These are phyloP conservation scores for Aspergillus sergii DNA, from an alignment of 2,329 filamentous ascomycete species.

Conservation along the genomic window DNA sequence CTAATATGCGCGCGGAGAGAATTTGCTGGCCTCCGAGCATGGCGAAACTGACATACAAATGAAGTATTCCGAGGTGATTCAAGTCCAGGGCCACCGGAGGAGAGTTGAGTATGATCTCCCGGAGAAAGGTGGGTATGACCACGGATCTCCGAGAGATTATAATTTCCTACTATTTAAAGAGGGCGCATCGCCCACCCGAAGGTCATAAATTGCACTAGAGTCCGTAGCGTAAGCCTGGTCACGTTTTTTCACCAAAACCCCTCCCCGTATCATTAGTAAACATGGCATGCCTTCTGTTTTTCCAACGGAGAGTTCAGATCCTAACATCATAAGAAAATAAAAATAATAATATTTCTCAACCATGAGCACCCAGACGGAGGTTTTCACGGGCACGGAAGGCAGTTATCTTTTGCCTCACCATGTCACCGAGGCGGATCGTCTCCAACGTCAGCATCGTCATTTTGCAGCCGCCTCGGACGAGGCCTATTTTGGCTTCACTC, in stretches of 20 bases:
- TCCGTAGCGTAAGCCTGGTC: not conserved
- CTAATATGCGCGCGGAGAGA: not conserved
- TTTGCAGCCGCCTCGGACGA: conserved; percentile 13
- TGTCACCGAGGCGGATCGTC: conserved; percentile 11
- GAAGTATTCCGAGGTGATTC: not conserved
- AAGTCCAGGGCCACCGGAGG: not conserved
- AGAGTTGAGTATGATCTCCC: not conserved
- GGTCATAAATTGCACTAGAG: not conserved
- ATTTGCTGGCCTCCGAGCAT: not conserved
- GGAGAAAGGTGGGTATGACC: not conserved
- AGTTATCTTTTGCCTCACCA: conserved; percentile 17
- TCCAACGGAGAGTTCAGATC: not conserved
- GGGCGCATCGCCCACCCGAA: not conserved
- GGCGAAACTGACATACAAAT: not conserved
- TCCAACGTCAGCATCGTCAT: conserved; percentile 15
- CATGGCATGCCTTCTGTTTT: not conserved
- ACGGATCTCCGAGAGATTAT: not conserved
- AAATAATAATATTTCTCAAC: not conserved
- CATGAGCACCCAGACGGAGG: not conserved
- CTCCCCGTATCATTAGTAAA: not conserved
- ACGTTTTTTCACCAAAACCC: not conserved
- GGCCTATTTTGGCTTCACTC: conserved; percentile 1
- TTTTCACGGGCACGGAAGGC: conserved; percentile 13
- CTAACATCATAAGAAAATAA: not conserved
- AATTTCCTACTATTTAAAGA: not conserved